Conservation (phyloP, 805 yeast genomes). For the Saccharomycopsis javanensis region DNA sequence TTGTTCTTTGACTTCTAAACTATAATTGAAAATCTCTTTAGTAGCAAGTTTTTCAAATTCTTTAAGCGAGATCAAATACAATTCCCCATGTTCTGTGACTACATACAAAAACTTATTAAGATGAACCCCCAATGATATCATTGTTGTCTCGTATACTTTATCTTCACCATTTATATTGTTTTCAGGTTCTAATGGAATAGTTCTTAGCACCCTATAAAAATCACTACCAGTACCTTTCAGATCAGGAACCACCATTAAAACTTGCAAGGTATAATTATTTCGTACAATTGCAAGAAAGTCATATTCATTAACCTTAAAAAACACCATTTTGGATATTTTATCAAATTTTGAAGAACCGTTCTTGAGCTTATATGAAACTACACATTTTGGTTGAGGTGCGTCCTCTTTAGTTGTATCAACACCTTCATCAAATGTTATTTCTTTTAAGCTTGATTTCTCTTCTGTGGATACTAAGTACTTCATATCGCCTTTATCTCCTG, state of each 20-base stretch:
- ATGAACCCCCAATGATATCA: conserved; percentile 12
- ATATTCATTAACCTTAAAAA: not conserved
- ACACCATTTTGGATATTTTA: conserved; percentile 7
- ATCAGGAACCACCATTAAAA: not conserved
- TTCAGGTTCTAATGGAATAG: conserved; percentile 3
- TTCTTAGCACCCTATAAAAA: conserved; percentile 1
- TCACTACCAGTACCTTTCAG: not conserved
- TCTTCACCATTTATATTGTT: not conserved
- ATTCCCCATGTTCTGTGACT: conserved; percentile 10
- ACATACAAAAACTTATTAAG: conserved; percentile 9
- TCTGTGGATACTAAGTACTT: conserved; percentile 10
- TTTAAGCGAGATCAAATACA: conserved; percentile 7
- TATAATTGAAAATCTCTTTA: not conserved
- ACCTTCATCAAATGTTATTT: conserved; percentile 9
- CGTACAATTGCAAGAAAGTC: conserved; percentile 7
- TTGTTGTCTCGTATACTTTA: conserved; percentile 4
- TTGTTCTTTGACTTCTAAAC: not conserved
- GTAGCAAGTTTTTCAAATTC: conserved; percentile 5
- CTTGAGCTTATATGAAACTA: conserved; percentile 3
- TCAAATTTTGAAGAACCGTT: not conserved
- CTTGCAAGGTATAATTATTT: conserved; percentile 7
- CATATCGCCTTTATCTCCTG: not conserved
- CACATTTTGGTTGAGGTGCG: conserved; percentile 6
- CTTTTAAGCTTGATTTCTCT: conserved; percentile 11
- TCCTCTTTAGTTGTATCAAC: conserved; percentile 15